Base-by-base conservation (phyloP, 1,139 yeast species). In the Debaryomycetaceae sp. region DNA sequence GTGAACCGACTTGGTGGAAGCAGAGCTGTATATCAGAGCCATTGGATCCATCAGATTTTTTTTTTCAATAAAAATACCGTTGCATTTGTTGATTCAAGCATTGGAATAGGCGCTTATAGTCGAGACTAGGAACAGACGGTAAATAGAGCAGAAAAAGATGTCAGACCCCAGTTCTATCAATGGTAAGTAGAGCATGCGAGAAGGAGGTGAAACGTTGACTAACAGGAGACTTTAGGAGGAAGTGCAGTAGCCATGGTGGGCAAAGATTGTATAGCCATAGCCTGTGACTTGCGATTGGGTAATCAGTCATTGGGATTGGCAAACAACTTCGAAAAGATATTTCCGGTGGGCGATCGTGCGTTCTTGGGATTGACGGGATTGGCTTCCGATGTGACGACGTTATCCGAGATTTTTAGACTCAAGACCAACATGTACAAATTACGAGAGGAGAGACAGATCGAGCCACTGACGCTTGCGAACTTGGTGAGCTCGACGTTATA, bases 221-320 rank as follows among this genome's bases (percentile, higher is more conserved):
- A 39, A 39, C 42, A 47, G 44, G 33, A 9, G 20, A 39, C 33
- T 42, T 20, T 51, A 78, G 86, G 96, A 68, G 99, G 99, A 68
- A 80, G 96, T 49, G 96, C 96, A 48, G 96, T 95, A 37, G 99
- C 99, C 54, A 95, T 95, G 99, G 85, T 86, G 24, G 99, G 99
- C 56, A 91, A 95, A 63, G 97, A 90, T 57, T 95, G 99, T 72
- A 90, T 95, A 48, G 99, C 99, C 40, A 91, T 95, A 58, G 99
- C 98, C 13, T 84, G 95, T 58, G 99, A 95, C 69, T 75, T 93
- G 60, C 83, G 99, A 60, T 76, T 95, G 52, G 99, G 99, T 33
- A 83, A 83, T 65, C 99, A 93, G 66, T 88, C 97, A 6, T 76
- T 93, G 38, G 97, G 98, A 45, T 83, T 95, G 44, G 77, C 97